A percentile compares a stretch with the other conserved stretches of the same genome.
Evolutionary conservation across 257 asterid species (phyloP).

Genomic region (Solanum pinnatisectum): DNA sequence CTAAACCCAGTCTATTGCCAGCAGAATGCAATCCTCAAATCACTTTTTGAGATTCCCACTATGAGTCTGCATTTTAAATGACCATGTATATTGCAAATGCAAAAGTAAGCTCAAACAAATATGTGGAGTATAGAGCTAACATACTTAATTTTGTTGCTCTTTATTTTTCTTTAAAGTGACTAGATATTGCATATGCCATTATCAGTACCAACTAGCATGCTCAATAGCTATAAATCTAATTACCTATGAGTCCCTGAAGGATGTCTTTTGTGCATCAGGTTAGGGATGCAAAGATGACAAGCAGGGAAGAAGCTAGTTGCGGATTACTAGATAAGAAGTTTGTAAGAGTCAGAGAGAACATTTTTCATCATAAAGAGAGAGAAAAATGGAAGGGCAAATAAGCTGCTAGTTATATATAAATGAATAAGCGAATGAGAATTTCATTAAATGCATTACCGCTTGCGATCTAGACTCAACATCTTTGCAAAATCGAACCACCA

Average conservation of each 20-base stretch:
- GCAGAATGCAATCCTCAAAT: neutral
- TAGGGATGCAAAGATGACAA: neutral
- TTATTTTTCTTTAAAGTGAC: neutral
- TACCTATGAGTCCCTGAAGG: neutral
- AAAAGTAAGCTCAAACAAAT: neutral
- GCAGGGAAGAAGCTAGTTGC: neutral
- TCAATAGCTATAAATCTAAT: neutral
- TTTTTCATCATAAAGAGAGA: neutral
- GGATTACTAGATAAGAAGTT: neutral
- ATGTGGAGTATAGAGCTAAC: neutral
- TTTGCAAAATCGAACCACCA: slow-evolving; percentile 81
- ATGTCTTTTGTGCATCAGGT: neutral
- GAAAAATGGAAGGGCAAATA: neutral
- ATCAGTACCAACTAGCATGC: neutral
- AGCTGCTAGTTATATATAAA: neutral
- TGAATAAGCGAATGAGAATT: neutral
- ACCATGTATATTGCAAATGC: neutral
- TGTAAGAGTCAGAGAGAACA: neutral
- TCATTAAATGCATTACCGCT: slow-evolving; percentile 26
- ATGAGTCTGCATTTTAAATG: neutral
- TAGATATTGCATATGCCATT: neutral
- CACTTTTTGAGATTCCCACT: neutral
- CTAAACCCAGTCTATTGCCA: neutral
- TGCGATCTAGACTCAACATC: slow-evolving; percentile 83
- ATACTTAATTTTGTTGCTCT: neutral